Evolutionary conservation across 768 basidiomycete species (phyloP), one percentile per base, ranked within the genome.

Genomic region (Boletus edulis): DNA sequence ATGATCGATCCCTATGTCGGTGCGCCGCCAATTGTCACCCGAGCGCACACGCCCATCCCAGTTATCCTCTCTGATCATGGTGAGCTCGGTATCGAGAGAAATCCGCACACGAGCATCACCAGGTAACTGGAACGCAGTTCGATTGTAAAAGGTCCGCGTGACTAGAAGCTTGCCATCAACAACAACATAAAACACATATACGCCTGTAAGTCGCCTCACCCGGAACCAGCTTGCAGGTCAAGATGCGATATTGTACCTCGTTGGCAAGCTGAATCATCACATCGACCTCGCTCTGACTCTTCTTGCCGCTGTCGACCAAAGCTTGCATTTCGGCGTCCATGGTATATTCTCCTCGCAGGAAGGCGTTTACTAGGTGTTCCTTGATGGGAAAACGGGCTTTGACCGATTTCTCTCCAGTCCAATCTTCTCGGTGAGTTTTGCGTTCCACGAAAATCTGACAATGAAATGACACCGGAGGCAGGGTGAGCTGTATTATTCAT

Each of bases 361-460:
- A 99, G 15, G 89, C 86, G 66, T 98, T 96, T 62, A 98, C 87
- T 44, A 90, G 83, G 57, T 93, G 85, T 68, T 98, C 96, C 68
- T 96, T 94, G 70, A 99, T 86, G 3, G 91, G 85, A 75, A 75
- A 98, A 12, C 95, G 89, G 14, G 94, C 91, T 73, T 98, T 99
- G 67, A 98, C 95, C 11, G 92, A 94, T 72, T 98, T 98, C 72
- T 99, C 96, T 34, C 97, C 97, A 1, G 96, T 98, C 97, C 97
- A 99, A 67, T 99, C 97, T 72, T 99, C 97, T 51, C 94, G 84
- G 68, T 99, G 90, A 0, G 90, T 93, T 72, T 93, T 93, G 40
- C 90, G 87, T 72, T 93, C 90, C 18, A 93, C 86, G 60, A 90
- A 93, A 38, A 93, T 90, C 87, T 91, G 62, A 8, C 13, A 7